Percentiles rank a stretch among this genome's conserved stretches.
Evolutionary conservation across 2,329 filamentous ascomycete genomes (phyloP).

Genomic region (Blastomyces silverae): DNA sequence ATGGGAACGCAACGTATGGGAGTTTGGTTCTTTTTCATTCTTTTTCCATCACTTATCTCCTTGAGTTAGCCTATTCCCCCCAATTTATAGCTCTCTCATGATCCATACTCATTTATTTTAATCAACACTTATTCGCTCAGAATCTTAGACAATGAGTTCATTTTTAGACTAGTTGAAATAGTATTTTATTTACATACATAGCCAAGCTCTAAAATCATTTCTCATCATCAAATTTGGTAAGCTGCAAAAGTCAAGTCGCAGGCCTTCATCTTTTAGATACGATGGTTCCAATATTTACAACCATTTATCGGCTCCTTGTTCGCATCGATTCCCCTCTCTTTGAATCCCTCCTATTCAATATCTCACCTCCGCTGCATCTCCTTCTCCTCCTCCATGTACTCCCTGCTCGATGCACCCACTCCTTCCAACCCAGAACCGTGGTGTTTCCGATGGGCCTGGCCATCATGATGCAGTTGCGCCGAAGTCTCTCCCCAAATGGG

Average conservation of each 20-base stretch:
- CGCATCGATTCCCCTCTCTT: neutral
- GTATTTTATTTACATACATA: neutral
- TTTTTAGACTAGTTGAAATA: neutral
- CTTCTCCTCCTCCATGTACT: constrained; percentile 22
- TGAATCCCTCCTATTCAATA: neutral
- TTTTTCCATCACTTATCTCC: neutral
- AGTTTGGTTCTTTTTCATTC: neutral
- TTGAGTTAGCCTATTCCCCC: neutral
- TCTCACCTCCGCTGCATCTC: neutral
- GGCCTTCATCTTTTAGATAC: neutral
- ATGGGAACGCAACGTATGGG: neutral
- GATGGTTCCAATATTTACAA: neutral
- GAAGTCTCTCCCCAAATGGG: constrained; percentile 46
- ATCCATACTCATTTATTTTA: neutral
- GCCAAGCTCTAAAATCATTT: neutral
- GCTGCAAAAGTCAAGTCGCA: neutral
- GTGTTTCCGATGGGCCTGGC: constrained; percentile 39
- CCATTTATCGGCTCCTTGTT: neutral
- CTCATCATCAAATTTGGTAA: neutral
- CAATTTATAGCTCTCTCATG: neutral
- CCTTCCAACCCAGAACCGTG: constrained; percentile 41
- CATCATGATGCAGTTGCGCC: constrained; percentile 45
- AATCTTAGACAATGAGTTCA: neutral
- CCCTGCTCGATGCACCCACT: constrained; percentile 33
- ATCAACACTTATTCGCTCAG: neutral